Base-by-base conservation (phyloP, 192 early-diverging fungal genomes). In the Dissophora ornata region DNA sequence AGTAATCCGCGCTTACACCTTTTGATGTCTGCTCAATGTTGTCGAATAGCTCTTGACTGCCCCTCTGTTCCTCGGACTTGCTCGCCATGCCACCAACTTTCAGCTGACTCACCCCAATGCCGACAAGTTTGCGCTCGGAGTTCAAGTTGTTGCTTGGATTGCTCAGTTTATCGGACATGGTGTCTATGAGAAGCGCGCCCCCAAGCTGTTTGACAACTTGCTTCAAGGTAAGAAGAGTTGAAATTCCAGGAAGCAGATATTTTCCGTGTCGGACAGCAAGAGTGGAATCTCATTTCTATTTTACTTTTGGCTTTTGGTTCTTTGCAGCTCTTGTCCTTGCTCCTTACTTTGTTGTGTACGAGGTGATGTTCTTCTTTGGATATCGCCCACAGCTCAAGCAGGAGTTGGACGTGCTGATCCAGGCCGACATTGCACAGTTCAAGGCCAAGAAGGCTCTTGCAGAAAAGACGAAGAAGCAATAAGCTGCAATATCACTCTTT, bases 151-250 rank as follows among this genome's bases (percentile, higher is more conserved):
- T 40, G 82, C 90, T 41, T 98, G 97, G 97, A 84, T 95, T 53
- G 73, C 87, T 10, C 97, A 98, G 79, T 96, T 98, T 79, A 82
- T 92, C 59, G 94, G 96, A 40, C 96, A 98, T 62, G 94, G 94
- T 48, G 81, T 93, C 29, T 89, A 81, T 51, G 97, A 98, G 62
- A 90, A 88, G 65, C 87, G 96, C 69, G 91, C 90, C 2, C 97
- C 97, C 1, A 94, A 94, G 22, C 75, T 98, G 25, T 46, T 93
- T 24, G 93, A 98, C 66, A 96, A 95, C 74, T 69, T 95, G 16
- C 41, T 91, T 3, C 95, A 97, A 87, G 88, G 91, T 91, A 83
- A n/a, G n/a, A n/a, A n/a, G n/a, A n/a, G n/a, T n/a, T n/a, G n/a
- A n/a, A n/a, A n/a, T n/a, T n/a, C n/a, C n/a, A n/a, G n/a, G n/a